A percentile compares a stretch with the other conserved stretches of the same genome.
phyloP scores from a whole-genome alignment of 1,284 basidiomycete genomes.

The Leccinum brunneo-olivaceum region DNA sequence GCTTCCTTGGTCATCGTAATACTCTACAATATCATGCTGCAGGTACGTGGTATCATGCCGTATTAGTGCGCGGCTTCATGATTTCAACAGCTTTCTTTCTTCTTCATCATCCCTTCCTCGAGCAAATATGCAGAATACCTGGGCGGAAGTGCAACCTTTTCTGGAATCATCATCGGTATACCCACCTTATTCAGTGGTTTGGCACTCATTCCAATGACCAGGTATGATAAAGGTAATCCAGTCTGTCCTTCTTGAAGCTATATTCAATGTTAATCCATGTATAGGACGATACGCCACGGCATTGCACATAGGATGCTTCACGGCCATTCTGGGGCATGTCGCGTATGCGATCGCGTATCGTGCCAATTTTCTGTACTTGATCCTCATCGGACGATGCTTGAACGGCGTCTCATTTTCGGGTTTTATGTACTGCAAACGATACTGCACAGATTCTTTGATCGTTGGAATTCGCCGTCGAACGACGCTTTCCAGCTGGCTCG shows the following conservation, averaged over 20 bases:
- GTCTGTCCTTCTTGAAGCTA: not conserved
- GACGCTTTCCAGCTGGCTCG: no score
- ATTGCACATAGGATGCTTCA: no score
- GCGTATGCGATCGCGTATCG: conserved; percentile 42
- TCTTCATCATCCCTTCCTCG: conserved; percentile 62
- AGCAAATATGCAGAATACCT: conserved; percentile 56
- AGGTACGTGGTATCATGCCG: conserved; percentile 31
- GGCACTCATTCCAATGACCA: conserved; percentile 51
- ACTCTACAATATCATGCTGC: conserved; percentile 38
- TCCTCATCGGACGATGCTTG: no score
- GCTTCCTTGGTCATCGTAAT: conserved; percentile 40
- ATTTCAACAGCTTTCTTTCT: conserved; percentile 50
- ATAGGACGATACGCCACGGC: conserved; percentile 47
- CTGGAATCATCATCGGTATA: conserved; percentile 64
- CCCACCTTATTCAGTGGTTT: conserved; percentile 36
- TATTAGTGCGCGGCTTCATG: no score
- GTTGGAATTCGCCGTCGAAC: no score
- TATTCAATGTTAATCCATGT: not conserved
- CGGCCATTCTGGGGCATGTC: conserved; percentile 38
- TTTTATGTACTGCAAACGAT: conserved; percentile 49
- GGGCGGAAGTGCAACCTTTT: conserved; percentile 60
- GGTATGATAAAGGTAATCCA: conserved; percentile 42
- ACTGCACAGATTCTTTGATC: conserved; percentile 57
- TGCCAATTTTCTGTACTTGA: conserved; percentile 42
- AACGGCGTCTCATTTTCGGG: conserved; percentile 40